Percentiles rank a stretch among this genome's conserved stretches.
Conservation (phyloP, 129 eudicot genomes). For the Arctium minus region DNA sequence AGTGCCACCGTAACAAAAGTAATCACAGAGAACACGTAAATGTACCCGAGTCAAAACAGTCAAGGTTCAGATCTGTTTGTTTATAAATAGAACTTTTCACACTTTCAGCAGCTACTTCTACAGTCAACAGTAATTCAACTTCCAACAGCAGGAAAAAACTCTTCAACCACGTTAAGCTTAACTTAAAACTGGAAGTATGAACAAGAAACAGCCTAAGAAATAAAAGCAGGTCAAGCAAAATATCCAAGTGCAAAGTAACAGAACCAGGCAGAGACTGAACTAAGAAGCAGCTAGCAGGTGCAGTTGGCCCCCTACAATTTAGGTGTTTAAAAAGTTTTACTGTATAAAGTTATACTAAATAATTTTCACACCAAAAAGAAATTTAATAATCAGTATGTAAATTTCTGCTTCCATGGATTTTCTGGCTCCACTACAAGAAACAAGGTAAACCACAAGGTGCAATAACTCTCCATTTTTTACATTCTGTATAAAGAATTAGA, state of each 20-base stretch:
- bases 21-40: neutral
- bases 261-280: too few relatives aligned
- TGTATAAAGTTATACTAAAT: neutral
- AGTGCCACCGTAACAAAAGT: neutral
- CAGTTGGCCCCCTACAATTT: too few relatives aligned
- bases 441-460: neutral
- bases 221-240: neutral
- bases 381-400: neutral
- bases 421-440: neutral
- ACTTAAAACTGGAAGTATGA: neutral
- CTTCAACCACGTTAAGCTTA: constrained; percentile 12
- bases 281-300: too few relatives aligned
- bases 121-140: neutral
- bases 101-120: neutral
- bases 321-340: neutral
- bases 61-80: neutral
- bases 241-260: neutral
- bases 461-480: constrained; percentile 1
- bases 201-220: neutral
- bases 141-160: neutral
- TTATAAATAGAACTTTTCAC: neutral
- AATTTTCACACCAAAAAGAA: neutral
- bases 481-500: neutral
- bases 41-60: neutral
- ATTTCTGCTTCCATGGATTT: neutral